These are phyloP conservation scores for Pichia phayaonensis DNA, from an alignment of 805 yeast species.

Conservation along the genomic window DNA sequence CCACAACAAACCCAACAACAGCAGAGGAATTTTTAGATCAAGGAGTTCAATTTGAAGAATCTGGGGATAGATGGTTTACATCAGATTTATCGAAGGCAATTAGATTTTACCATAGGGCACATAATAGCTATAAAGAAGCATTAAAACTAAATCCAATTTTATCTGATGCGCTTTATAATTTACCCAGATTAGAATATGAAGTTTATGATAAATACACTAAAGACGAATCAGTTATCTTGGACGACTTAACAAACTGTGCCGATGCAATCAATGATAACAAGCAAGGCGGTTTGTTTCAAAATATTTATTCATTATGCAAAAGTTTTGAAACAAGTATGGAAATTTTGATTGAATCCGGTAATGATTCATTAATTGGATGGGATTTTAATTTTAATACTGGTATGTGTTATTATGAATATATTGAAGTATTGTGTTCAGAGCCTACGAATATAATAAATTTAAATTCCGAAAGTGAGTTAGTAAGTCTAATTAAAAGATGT, in stretches of 20 bases:
- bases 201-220: slow-evolving; percentile 46
- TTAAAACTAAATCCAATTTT: slow-evolving; percentile 19
- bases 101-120: slow-evolving; percentile 57
- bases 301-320: slow-evolving; percentile 28
- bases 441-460: not conserved
- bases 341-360: slow-evolving; percentile 11
- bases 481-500: slow-evolving; percentile 15
- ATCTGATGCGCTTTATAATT: slow-evolving; percentile 51
- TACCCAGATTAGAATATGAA: slow-evolving; percentile 49
- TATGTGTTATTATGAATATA: slow-evolving; percentile 38
- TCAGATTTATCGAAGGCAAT: slow-evolving; percentile 59
- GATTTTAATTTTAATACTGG: slow-evolving; percentile 43
- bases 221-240: slow-evolving; percentile 36
- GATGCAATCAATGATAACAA: slow-evolving; percentile 21
- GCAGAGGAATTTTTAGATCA: slow-evolving; percentile 47
- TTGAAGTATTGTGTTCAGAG: slow-evolving; percentile 27
- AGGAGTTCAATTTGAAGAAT: slow-evolving; percentile 58
- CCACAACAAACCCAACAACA: slow-evolving; percentile 28
- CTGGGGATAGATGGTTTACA: slow-evolving; percentile 68
- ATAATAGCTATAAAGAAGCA: slow-evolving; percentile 34
- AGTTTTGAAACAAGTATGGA: slow-evolving; percentile 34
- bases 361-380: slow-evolving; percentile 20
- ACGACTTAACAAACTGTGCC: slow-evolving; percentile 27
- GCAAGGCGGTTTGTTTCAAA: slow-evolving; percentile 32
- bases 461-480: not conserved